These are phyloP conservation scores for Tylopilus sp. DNA, from an alignment of 768 basidiomycete species.

Conservation along the genomic window DNA sequence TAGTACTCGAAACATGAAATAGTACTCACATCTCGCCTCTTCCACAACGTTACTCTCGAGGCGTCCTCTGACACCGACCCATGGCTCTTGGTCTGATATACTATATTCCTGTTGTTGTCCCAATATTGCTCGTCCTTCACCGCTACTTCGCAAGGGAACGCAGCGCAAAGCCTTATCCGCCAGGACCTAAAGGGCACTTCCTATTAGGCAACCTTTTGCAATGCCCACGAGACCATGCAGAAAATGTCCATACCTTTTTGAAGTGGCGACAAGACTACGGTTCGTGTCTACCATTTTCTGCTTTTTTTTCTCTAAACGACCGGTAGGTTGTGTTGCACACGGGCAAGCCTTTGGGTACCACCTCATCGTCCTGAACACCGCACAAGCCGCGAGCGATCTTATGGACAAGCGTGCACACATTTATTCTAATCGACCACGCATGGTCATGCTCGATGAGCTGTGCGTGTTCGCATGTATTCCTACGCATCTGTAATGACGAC, in stretches of 20 bases:
- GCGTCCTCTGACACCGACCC: not conserved
- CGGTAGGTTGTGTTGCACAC: not conserved
- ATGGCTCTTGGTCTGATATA: not conserved
- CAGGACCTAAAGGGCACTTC: conserved; percentile 2
- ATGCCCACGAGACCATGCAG: not conserved
- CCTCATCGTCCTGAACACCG: not conserved
- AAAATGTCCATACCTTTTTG: not conserved
- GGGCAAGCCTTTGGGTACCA: not conserved
- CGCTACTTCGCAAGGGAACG: not conserved
- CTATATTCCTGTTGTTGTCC: not conserved
- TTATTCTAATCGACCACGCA: not conserved
- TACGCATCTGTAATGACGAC: not conserved
- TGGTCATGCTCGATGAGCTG: conserved; percentile 5
- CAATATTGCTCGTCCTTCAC: not conserved
- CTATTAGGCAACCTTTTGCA: not conserved
- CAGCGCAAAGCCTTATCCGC: not conserved
- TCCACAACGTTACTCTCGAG: not conserved
- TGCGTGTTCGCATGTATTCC: not conserved
- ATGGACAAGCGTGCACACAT: conserved; percentile 6
- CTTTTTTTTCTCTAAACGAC: not conserved
- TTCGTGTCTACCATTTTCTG: not conserved
- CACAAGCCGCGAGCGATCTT: conserved; percentile 1
- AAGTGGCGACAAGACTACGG: conserved; percentile 1
- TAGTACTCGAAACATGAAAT: not conserved
- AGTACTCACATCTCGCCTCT: not conserved